Base-by-base conservation (phyloP, 75 land plant species). In the Isoetes taiwanensis region DNA sequence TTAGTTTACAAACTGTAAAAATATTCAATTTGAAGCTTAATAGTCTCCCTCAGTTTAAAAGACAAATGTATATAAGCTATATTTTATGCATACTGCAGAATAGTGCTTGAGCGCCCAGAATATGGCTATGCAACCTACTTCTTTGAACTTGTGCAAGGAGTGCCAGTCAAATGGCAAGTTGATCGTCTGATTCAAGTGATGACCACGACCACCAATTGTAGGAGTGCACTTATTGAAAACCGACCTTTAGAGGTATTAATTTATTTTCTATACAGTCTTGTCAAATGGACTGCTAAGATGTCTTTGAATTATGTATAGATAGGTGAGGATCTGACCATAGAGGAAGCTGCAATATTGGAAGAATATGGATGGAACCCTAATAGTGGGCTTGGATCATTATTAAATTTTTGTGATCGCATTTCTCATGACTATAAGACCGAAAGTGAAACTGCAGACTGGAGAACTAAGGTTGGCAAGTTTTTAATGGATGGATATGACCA, bases 121-220 rank as follows among this genome's bases (percentile, higher is more conserved):
- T 90, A 90, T 72, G 91, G 91, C 2, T 82, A 74, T 71, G 96
- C 91, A 6, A 90, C 96, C 38, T 90, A 90, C 52, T 90, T 90
- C 50, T 90, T 90, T 73, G 91, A 85, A 70, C 43, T 85, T 21
- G 75, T 79, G 28, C 73, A 75, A 41, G 54, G 71, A 0, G 33
- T 90, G 54, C 84, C 96, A 2, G 68, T 80, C 27, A 54, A 69
- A 23, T 90, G 96, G 96, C 91, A 90, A 64, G 68, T 82, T 57
- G 73, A 68, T 53, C 76, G 86, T 19, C 58, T 90, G 66, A 70
- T 90, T 32, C 71, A 72, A 9, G 72, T 80, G 17, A 76, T 90
- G 91, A 85, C 77, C 66, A 74, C 77, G 23, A 62, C 73, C n/a
- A 74, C 54, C 40, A 78, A 64, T 57, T 65, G 86, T 66, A 77